These are phyloP conservation scores for Naumovozyma castellii DNA, from an alignment of 805 yeast genomes.

Conservation along the genomic window DNA sequence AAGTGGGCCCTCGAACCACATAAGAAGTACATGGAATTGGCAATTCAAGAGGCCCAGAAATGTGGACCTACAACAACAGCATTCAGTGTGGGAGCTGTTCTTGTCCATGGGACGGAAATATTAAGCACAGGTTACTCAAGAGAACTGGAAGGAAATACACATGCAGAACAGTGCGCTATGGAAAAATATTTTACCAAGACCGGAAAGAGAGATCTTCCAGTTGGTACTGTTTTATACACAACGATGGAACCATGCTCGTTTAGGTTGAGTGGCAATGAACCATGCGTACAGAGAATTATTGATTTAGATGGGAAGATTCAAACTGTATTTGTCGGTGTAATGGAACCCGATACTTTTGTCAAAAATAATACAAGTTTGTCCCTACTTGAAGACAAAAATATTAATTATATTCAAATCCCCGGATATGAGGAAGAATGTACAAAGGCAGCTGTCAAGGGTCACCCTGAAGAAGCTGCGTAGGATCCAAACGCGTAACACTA, in stretches of 20 bases:
- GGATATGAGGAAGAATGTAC: constrained; percentile 72
- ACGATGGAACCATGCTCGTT: constrained; percentile 97
- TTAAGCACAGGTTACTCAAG: constrained; percentile 82
- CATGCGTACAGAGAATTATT: constrained; percentile 77
- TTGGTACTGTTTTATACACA: constrained; percentile 75
- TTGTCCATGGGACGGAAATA: constrained; percentile 53
- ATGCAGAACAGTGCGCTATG: constrained; percentile 92
- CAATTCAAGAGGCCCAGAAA: constrained; percentile 67
- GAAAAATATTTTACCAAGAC: constrained; percentile 50
- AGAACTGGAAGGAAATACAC: constrained; percentile 90
- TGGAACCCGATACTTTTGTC: constrained; percentile 88
- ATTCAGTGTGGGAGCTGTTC: constrained; percentile 87
- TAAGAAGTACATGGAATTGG: constrained; percentile 57
- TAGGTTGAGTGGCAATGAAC: constrained; percentile 79
- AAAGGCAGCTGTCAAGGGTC: constrained; percentile 66
- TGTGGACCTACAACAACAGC: constrained; percentile 80
- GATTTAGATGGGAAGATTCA: constrained; percentile 39
- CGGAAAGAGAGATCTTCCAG: constrained; percentile 41
- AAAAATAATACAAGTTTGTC: constrained; percentile 56
- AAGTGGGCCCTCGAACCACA: constrained; percentile 68
- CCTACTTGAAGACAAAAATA: constrained; percentile 44
- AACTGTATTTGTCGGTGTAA: constrained; percentile 82
- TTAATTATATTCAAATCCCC: constrained; percentile 70
- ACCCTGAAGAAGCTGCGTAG: constrained; percentile 30
- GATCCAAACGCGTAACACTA: not conserved